These are phyloP conservation scores for Annona squamosa DNA, from an alignment of 164 flowering plant species.

Conservation along the genomic window DNA sequence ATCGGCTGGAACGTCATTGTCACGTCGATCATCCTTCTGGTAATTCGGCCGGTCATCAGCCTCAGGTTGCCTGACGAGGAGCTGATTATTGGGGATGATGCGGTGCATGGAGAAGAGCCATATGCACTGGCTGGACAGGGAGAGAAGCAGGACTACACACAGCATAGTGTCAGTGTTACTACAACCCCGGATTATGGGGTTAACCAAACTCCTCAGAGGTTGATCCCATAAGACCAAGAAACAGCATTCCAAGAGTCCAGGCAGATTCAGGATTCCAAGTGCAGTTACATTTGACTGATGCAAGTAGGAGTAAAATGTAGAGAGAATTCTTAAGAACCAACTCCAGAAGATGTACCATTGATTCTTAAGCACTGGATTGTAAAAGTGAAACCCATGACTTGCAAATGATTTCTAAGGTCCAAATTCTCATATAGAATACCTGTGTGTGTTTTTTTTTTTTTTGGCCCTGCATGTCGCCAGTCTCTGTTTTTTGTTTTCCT, in stretches of 20 bases:
- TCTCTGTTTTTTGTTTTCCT: no score
- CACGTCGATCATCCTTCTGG: slow-evolving; percentile 19
- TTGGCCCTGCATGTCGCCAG: no score
- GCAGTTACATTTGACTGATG: not conserved
- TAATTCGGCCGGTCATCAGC: slow-evolving; percentile 15
- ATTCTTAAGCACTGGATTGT: not conserved
- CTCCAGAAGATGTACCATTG: not conserved
- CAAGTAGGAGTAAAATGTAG: not conserved
- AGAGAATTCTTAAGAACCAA: not conserved
- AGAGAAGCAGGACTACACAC: slow-evolving; percentile 6
- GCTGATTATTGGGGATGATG: slow-evolving; percentile 27
- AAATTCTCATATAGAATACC: no score
- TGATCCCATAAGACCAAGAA: not conserved
- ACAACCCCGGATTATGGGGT: not conserved
- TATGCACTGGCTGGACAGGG: slow-evolving; percentile 25
- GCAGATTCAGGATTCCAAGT: not conserved
- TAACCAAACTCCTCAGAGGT: not conserved
- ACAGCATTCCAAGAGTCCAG: not conserved
- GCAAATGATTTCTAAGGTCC: no score
- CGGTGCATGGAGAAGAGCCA: slow-evolving; percentile 34
- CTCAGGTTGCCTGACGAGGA: slow-evolving; percentile 24
- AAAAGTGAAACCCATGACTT: not conserved
- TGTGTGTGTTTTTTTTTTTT: no score
- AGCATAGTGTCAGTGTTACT: not conserved
- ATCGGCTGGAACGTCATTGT: slow-evolving; percentile 16